Evolutionary conservation across 2,329 filamentous ascomycete species (phyloP).

Genomic region (Colletotrichum plurivorum): DNA sequence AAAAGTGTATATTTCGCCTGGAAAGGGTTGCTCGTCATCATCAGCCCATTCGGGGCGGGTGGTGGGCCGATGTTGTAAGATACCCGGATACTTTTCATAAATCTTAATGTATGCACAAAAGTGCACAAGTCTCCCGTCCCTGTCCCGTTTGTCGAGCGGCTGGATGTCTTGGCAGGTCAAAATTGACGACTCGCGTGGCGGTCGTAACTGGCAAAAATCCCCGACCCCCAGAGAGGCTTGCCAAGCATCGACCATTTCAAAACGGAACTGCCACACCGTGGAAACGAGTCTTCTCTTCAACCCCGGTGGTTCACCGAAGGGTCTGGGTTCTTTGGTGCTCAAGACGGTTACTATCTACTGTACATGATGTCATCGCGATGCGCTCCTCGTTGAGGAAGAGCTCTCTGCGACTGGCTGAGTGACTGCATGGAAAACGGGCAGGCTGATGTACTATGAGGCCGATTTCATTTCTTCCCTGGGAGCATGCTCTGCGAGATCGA

Average conservation of each 20-base stretch:
- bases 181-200: constrained; percentile 14
- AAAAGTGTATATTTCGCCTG: constrained; percentile 16
- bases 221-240: constrained; percentile 12
- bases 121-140: neutral
- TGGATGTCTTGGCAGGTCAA: constrained; percentile 17
- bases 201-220: constrained; percentile 35
- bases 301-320: constrained; percentile 17
- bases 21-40: constrained; percentile 30
- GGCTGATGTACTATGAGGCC: too few relatives aligned
- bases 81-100: constrained; percentile 27
- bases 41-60: constrained; percentile 25
- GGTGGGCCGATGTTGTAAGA: constrained; percentile 38
- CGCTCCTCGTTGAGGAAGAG: too few relatives aligned
- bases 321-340: too few relatives aligned
- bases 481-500: too few relatives aligned
- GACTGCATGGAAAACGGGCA: too few relatives aligned
- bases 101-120: constrained; percentile 25
- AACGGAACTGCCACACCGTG: neutral
- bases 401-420: too few relatives aligned
- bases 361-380: too few relatives aligned
- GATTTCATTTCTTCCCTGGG: too few relatives aligned
- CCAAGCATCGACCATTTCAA: neutral
- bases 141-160: neutral
- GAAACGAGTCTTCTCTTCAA: neutral
- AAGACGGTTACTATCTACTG: neutral